Evolutionary conservation across 139 green algal genomes (phyloP).

Genomic region (Picochlorum sp.): DNA sequence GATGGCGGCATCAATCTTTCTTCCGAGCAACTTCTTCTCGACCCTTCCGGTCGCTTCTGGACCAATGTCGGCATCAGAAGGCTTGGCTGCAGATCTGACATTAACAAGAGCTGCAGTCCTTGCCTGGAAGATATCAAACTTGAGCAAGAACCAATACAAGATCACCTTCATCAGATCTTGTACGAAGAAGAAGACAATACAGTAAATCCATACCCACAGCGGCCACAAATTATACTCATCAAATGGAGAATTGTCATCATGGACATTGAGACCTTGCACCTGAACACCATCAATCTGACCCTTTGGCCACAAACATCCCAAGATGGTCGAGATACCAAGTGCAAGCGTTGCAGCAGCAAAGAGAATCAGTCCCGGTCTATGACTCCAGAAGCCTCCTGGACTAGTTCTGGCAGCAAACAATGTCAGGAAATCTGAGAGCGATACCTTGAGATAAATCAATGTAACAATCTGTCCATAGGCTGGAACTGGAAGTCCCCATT

Average conservation of each 20-base stretch:
- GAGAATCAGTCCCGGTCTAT: constrained; percentile 30
- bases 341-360: constrained; percentile 32
- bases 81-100: constrained; percentile 31
- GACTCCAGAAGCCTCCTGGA: constrained; percentile 59
- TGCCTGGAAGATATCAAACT: constrained; percentile 59
- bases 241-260: constrained; percentile 27
- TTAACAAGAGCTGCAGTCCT: constrained; percentile 46
- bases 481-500: constrained; percentile 39
- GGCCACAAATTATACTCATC: constrained; percentile 34
- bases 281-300: constrained; percentile 35
- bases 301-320: constrained; percentile 60
- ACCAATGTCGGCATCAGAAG: constrained; percentile 20
- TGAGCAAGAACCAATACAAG: constrained; percentile 42
- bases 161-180: constrained; percentile 64
- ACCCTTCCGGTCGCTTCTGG: constrained; percentile 32
- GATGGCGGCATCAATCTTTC: constrained; percentile 34
- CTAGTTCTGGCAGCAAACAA: constrained; percentile 71
- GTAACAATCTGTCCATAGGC: constrained; percentile 60
- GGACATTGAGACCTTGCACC: constrained; percentile 25
- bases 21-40: constrained; percentile 55
- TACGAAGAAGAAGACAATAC: constrained; percentile 67
- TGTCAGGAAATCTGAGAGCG: constrained; percentile 76
- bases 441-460: constrained; percentile 80
- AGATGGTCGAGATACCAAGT: constrained; percentile 56
- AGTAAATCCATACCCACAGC: constrained; percentile 77